A percentile compares a stretch with the other conserved stretches of the same genome.
These are phyloP conservation scores for Nigrospora sphaerica DNA, from an alignment of 2,329 filamentous ascomycete species.

Conservation along the genomic window DNA sequence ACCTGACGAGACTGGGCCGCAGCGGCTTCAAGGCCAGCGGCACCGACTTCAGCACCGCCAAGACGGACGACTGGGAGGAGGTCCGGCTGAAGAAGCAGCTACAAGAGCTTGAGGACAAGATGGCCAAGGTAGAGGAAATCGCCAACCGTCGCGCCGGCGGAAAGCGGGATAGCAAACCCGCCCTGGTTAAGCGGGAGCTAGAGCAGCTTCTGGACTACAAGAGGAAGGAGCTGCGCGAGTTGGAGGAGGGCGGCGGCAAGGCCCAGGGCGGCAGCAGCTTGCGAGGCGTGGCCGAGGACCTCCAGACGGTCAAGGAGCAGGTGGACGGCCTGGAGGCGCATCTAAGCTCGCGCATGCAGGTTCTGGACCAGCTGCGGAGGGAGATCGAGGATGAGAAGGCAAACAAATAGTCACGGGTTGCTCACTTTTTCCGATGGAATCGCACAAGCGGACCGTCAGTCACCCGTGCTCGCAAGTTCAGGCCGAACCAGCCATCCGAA, in stretches of 20 bases:
- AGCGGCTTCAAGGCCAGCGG: slow-evolving; percentile 74
- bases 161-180: slow-evolving; percentile 73
- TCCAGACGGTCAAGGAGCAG: slow-evolving; percentile 87
- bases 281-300: slow-evolving; percentile 75
- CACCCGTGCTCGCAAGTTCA: too few species aligned
- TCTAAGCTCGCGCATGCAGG: slow-evolving; percentile 66
- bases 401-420: slow-evolving; percentile 24
- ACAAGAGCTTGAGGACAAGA: slow-evolving; percentile 79
- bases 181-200: slow-evolving; percentile 87
- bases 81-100: slow-evolving; percentile 91
- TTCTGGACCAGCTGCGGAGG: slow-evolving; percentile 67
- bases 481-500: too few species aligned
- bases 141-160: slow-evolving; percentile 57
- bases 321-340: slow-evolving; percentile 85
- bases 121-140: slow-evolving; percentile 71
- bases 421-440: too few species aligned
- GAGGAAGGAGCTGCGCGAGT: slow-evolving; percentile 65
- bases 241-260: slow-evolving; percentile 66
- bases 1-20: slow-evolving; percentile 83
- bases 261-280: slow-evolving; percentile 64
- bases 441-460: too few species aligned
- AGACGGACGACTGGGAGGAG: slow-evolving; percentile 96
- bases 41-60: slow-evolving; percentile 81
- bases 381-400: slow-evolving; percentile 85
- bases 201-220: slow-evolving; percentile 96